Percentiles rank a stretch among this genome's conserved stretches.
Conservation (phyloP, 2,329 filamentous ascomycete genomes). For the Ophiosphaerella narmari region DNA sequence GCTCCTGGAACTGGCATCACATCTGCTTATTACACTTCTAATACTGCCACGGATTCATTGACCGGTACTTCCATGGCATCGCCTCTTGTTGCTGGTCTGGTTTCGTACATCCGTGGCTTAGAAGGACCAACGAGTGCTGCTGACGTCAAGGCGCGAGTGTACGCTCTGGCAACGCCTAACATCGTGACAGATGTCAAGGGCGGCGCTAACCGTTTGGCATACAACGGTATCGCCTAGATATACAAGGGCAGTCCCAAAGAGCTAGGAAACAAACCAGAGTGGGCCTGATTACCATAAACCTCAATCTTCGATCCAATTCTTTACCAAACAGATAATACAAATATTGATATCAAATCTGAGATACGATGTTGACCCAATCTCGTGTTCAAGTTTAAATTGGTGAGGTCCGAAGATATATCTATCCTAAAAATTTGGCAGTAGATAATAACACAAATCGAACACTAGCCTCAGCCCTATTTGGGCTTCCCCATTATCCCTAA, state of each 20-base stretch:
- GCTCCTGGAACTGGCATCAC: constrained; percentile 46
- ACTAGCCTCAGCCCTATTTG: too few relatives aligned
- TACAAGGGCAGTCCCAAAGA: background rate
- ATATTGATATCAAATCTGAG: too few relatives aligned
- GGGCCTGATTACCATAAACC: background rate
- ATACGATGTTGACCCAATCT: too few relatives aligned
- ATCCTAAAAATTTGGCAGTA: background rate
- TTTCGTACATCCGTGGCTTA: constrained; percentile 68
- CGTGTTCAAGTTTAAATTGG: too few relatives aligned
- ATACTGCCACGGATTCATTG: constrained; percentile 50
- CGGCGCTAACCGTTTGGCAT: constrained; percentile 32
- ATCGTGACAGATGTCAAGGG: constrained; percentile 26
- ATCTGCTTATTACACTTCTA: constrained; percentile 53
- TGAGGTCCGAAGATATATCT: background rate
- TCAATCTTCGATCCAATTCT: background rate
- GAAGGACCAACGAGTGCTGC: constrained; percentile 39
- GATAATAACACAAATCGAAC: background rate
- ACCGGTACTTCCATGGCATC: constrained; percentile 69
- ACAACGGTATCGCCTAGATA: constrained; percentile 30
- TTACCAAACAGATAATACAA: too few relatives aligned
- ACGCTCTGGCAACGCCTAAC: constrained; percentile 22
- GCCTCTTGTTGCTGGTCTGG: constrained; percentile 70
- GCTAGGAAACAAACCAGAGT: background rate
- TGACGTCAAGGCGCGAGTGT: constrained; percentile 23
- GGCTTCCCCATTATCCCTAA: constrained; percentile 13